These are phyloP conservation scores for Backusella morwellensis DNA, from an alignment of 192 early-diverging fungal species.

Conservation along the genomic window DNA sequence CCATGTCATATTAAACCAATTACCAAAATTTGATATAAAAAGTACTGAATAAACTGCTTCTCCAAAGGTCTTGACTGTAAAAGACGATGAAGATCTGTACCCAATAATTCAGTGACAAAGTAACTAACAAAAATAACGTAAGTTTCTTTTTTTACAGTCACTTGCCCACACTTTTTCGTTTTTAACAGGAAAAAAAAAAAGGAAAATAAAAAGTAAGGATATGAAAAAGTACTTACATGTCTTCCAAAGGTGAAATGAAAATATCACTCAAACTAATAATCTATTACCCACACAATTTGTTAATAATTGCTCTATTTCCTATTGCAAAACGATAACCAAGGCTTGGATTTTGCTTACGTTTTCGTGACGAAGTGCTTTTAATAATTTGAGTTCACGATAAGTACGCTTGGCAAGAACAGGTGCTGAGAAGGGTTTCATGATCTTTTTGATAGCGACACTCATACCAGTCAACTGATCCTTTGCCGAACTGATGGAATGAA, in stretches of 20 bases:
- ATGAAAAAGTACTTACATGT: slow-evolving; percentile 61
- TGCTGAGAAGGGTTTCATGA: slow-evolving; percentile 92
- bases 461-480: slow-evolving; percentile 82
- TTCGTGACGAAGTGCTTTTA: slow-evolving; percentile 92
- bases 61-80: slow-evolving; percentile 87
- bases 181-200: too few relatives aligned
- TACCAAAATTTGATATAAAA: slow-evolving; percentile 93
- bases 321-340: not conserved
- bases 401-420: slow-evolving; percentile 93
- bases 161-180: too few relatives aligned
- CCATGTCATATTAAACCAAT: not conserved
- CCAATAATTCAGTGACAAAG: slow-evolving; percentile 95
- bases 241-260: slow-evolving; percentile 90
- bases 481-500: slow-evolving; percentile 63
- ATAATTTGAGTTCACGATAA: slow-evolving; percentile 92
- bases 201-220: too few relatives aligned
- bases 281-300: slow-evolving; percentile 28
- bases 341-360: slow-evolving; percentile 57
- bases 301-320: not conserved
- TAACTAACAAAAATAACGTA: slow-evolving; percentile 49
- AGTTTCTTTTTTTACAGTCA: not conserved
- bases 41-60: slow-evolving; percentile 96
- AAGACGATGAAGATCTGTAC: slow-evolving; percentile 93
- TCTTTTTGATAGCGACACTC: slow-evolving; percentile 95
- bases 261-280: slow-evolving; percentile 92